phyloP scores from a whole-genome alignment of 768 basidiomycete species.

The Auricularia heimuer region DNA sequence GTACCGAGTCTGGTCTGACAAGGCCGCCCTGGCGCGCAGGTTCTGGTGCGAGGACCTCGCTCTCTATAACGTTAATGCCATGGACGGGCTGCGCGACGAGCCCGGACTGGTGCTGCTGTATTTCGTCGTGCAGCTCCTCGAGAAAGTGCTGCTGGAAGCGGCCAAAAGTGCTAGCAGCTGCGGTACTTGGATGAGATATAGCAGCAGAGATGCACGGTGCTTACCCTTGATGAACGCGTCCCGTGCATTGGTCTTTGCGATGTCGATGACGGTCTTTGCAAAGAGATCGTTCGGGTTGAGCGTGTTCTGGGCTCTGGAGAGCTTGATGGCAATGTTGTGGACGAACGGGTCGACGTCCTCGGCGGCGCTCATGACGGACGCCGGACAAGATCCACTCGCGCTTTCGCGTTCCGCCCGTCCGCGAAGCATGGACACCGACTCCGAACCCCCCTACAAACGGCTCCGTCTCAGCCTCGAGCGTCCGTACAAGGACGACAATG shows the following conservation, averaged over 20 bases:
- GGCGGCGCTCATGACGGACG: background rate
- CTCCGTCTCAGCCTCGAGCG: conserved; percentile 63
- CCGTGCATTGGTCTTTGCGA: conserved; percentile 59
- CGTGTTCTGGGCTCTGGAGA: conserved; percentile 70
- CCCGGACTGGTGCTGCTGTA: conserved; percentile 55
- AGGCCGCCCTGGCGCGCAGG: conserved; percentile 70
- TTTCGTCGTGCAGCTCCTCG: conserved; percentile 68
- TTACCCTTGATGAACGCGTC: conserved; percentile 62
- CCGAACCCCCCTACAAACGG: conserved; percentile 42
- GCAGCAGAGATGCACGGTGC: conserved; percentile 11
- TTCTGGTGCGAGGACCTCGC: conserved; percentile 78
- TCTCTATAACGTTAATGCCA: conserved; percentile 69
- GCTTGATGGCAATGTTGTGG: conserved; percentile 64
- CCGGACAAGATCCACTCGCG: no score
- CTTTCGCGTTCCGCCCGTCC: background rate
- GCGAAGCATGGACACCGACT: conserved; percentile 3
- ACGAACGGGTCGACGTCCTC: conserved; percentile 35
- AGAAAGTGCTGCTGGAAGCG: conserved; percentile 77
- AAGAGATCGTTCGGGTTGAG: conserved; percentile 79
- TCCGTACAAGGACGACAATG: conserved; percentile 73
- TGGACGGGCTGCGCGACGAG: conserved; percentile 45
- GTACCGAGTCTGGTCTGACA: conserved; percentile 52
- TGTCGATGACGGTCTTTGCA: conserved; percentile 61
- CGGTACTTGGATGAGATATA: background rate
- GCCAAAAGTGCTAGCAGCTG: conserved; percentile 74